Evolutionary conservation across 2,329 filamentous ascomycete genomes (phyloP).

Genomic region (Aspergillus eucalypticola): DNA sequence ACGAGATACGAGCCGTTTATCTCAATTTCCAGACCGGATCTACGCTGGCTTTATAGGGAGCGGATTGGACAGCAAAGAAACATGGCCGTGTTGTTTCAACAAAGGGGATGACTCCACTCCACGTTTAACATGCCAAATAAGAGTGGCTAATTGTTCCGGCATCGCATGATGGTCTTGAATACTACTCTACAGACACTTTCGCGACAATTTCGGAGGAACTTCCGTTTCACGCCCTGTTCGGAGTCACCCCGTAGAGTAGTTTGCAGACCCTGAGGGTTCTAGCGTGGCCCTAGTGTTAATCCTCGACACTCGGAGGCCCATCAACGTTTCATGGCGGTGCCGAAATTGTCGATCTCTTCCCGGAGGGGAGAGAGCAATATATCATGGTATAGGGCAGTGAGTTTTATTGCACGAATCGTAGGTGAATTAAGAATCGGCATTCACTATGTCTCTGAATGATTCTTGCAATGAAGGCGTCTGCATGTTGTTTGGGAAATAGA

Average conservation of each 20-base stretch:
- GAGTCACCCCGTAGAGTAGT: neutral
- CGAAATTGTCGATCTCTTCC: neutral
- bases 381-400: neutral
- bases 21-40: neutral
- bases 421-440: neutral
- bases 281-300: slow-evolving; percentile 7
- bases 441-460: neutral
- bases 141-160: neutral
- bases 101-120: neutral
- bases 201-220: neutral
- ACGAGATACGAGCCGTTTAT: neutral
- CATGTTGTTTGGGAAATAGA: too few species aligned
- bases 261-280: neutral
- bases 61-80: neutral
- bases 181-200: neutral
- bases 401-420: neutral
- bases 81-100: neutral
- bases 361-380: slow-evolving; percentile 41
- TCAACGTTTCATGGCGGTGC: neutral
- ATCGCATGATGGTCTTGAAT: neutral
- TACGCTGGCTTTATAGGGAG: neutral
- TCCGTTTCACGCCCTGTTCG: neutral
- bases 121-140: neutral
- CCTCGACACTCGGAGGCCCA: neutral
- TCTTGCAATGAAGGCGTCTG: too few species aligned